phyloP scores from a whole-genome alignment of 441 rosid species.

The Pelargonium citronellum region DNA sequence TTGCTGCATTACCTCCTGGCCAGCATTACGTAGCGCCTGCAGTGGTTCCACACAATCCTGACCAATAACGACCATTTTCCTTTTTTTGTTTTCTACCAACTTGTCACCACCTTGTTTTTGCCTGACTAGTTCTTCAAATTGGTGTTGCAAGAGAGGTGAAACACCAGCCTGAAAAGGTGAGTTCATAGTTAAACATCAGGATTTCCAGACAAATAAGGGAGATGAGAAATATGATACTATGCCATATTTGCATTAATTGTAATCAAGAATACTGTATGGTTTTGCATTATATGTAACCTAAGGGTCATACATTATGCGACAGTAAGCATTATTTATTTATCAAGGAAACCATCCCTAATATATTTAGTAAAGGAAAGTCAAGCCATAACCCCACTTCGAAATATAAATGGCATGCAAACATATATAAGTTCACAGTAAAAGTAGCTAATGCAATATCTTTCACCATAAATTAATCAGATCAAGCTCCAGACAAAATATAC shows the following conservation, averaged over 20 bases:
- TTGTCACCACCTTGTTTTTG: constrained; percentile 31
- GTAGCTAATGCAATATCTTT: no score
- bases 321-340: no score
- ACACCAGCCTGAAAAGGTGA: constrained; percentile 58
- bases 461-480: no score
- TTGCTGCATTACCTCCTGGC: constrained; percentile 49
- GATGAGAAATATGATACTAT: background rate
- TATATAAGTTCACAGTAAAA: no score
- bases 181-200: background rate
- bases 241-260: constrained; percentile 8
- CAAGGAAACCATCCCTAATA: no score
- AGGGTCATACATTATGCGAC: no score
- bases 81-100: constrained; percentile 40
- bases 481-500: no score
- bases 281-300: no score
- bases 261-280: background rate
- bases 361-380: no score
- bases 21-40: constrained; percentile 69
- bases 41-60: constrained; percentile 88
- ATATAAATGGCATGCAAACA: no score
- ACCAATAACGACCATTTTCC: constrained; percentile 70
- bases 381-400: no score
- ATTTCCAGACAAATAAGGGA: background rate
- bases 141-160: constrained; percentile 63
- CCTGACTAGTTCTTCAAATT: constrained; percentile 59